These are phyloP conservation scores for Coemansia erecta DNA, from an alignment of 192 early-diverging fungal genomes.

Conservation along the genomic window DNA sequence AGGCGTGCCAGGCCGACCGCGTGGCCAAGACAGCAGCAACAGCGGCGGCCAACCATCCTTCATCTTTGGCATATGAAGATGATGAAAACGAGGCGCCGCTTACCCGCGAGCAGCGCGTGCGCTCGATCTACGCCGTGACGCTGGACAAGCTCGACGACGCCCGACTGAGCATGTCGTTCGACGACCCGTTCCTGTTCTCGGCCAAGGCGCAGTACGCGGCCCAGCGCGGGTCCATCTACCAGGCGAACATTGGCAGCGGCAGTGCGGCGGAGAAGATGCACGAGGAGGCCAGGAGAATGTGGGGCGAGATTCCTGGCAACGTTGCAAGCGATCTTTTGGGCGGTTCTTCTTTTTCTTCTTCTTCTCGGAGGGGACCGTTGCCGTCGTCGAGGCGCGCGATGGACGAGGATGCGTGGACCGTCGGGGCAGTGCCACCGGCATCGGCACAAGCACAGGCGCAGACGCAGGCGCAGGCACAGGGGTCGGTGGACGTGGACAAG, in stretches of 20 bases:
- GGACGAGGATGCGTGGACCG: no score
- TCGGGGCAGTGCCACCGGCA: no score
- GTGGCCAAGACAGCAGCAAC: background rate
- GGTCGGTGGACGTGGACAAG: slow-evolving; percentile 29
- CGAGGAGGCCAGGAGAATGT: slow-evolving; percentile 12
- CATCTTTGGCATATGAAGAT: no score
- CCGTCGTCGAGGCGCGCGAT: no score
- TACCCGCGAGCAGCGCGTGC: background rate
- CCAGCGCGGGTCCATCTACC: slow-evolving; percentile 50
- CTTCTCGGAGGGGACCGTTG: no score
- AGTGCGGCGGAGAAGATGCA: background rate
- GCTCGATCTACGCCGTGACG: slow-evolving; percentile 45
- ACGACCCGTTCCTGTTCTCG: slow-evolving; percentile 40
- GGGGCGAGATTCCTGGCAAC: slow-evolving; percentile 15
- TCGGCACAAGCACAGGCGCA: background rate
- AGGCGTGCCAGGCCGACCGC: slow-evolving; percentile 18
- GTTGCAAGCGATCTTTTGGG: slow-evolving; percentile 10
- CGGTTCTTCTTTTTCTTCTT: no score
- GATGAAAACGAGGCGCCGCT: background rate
- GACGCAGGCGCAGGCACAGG: background rate
- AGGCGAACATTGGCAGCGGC: slow-evolving; percentile 28
- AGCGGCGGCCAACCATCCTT: slow-evolving; percentile 3
- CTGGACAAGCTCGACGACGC: slow-evolving; percentile 49
- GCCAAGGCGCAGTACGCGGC: slow-evolving; percentile 48
- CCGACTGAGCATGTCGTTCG: slow-evolving; percentile 36